Evolutionary conservation across 768 basidiomycete species (phyloP).

Genomic region (Pleurotus tuber-regium): DNA sequence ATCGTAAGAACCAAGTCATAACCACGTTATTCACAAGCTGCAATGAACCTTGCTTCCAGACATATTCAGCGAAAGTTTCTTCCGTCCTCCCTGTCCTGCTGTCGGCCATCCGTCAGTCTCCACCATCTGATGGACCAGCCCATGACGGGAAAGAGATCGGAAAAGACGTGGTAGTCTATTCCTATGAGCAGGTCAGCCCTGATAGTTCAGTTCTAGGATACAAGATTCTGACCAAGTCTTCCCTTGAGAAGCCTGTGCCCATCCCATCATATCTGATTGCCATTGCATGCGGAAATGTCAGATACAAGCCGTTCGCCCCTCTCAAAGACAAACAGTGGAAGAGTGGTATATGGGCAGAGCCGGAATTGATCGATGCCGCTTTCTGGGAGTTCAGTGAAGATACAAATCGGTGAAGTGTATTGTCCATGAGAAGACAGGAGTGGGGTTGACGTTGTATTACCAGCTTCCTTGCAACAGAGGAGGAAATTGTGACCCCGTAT

Average conservation of each 20-base stretch:
- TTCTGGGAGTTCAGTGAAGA: conserved; percentile 91
- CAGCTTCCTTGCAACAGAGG: conserved; percentile 77
- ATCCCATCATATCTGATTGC: conserved; percentile 94
- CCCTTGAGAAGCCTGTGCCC: conserved; percentile 57
- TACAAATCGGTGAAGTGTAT: conserved; percentile 59
- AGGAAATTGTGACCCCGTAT: conserved; percentile 73
- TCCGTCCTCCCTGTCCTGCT: conserved; percentile 85
- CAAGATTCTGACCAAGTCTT: neutral
- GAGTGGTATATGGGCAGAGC: conserved; percentile 90
- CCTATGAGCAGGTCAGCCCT: conserved; percentile 67
- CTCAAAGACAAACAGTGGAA: conserved; percentile 70
- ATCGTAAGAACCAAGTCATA: conserved; percentile 44
- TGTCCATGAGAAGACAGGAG: neutral
- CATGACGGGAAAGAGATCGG: conserved; percentile 77
- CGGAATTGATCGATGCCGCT: conserved; percentile 70
- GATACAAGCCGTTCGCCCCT: conserved; percentile 63
- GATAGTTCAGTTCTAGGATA: neutral
- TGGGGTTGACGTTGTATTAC: conserved; percentile 9
- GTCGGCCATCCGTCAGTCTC: conserved; percentile 79
- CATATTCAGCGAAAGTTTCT: conserved; percentile 77
- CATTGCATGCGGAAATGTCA: conserved; percentile 82
- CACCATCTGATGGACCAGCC: conserved; percentile 63
- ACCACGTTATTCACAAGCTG: too few species aligned
- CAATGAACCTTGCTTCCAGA: conserved; percentile 41
- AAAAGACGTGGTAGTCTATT: conserved; percentile 69